Evolutionary conservation across 495 filamentous ascomycete genomes (phyloP), one percentile per base, ranked within the genome.

Genomic region (Aspergillus campestris): DNA sequence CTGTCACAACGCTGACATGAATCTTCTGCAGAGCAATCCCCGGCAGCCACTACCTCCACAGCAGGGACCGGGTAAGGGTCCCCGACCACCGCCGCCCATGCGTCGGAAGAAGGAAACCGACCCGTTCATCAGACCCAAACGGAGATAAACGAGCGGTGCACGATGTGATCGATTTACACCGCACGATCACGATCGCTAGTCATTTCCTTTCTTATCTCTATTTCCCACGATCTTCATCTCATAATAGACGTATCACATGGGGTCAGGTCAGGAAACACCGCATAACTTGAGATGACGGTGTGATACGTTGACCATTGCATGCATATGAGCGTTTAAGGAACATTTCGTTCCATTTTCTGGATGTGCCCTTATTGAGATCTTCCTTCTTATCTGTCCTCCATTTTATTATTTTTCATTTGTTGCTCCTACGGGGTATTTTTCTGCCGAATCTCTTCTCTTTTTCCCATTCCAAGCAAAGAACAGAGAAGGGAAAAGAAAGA

Each of bases 101-200:
- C 71, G 69, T 35, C 70, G 66, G 43, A 73, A 66, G 50, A 75
- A 74, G 47, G 63, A 72, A 32, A 66, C 44, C 8, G 72, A 77
- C 52, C 72, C 73, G 1, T 78, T 78, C 38, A 77, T 78, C 38
- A 59, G 69, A 14, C 73, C 74, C 6, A 78, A 74, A 48, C 62
- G 58, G 40, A 66, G 61, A 56, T 61, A 53, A 45, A 47, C 38
- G 7, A 31, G 31, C 7, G 14, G 9, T 12, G 6, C 18, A 12
- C 31, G 18, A 6, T n/a, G 32, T 36, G 42, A 10, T 31, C 30
- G 7, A 46, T 37, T 44, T 30, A 24, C 42, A 28, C 15, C 10
- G 7, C 24, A 34, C 18, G 11, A 33, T 33, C 18, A 12, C 24
- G n/a, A 5, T 38, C 28, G 8, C 28, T 24, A 32, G 10, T 28